A percentile compares a stretch with the other conserved stretches of the same genome.
These are phyloP conservation scores for Mercurialis annua DNA, from an alignment of 345 rosid genomes.

Conservation along the genomic window DNA sequence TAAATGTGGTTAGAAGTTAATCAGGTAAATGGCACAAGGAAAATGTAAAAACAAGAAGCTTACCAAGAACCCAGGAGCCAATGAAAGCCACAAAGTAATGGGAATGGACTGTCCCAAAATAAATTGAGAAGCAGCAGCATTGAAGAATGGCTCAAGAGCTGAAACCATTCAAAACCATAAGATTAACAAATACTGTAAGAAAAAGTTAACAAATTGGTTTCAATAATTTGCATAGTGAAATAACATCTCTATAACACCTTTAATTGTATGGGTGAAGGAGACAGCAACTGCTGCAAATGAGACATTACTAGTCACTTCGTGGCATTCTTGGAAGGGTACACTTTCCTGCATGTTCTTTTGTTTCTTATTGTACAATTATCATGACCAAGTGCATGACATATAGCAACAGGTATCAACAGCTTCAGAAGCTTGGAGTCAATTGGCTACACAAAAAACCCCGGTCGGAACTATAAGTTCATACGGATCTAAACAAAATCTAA, in stretches of 20 bases:
- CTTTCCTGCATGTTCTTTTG: no score
- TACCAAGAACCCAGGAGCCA: conserved; percentile 89
- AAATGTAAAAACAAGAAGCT: not conserved
- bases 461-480: conserved; percentile 1
- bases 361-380: no score
- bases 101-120: conserved; percentile 85
- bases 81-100: conserved; percentile 76
- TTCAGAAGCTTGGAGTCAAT: conserved; percentile 69
- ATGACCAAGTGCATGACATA: conserved; percentile 91
- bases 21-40: no score
- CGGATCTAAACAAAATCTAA: not conserved
- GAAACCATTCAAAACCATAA: conserved; percentile 23
- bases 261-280: conserved; percentile 91
- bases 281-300: conserved; percentile 98
- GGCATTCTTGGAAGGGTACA: no score
- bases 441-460: conserved; percentile 51
- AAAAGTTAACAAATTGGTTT: not conserved
- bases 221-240: not conserved
- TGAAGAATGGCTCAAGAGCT: conserved; percentile 99
- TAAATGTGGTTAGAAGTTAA: not conserved
- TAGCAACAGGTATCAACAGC: conserved; percentile 86
- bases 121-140: conserved; percentile 93
- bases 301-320: conserved; percentile 89
- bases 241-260: conserved; percentile 42
- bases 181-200: not conserved